Base-by-base conservation (phyloP, 2,329 filamentous ascomycete genomes). In the Alternaria conjuncta region DNA sequence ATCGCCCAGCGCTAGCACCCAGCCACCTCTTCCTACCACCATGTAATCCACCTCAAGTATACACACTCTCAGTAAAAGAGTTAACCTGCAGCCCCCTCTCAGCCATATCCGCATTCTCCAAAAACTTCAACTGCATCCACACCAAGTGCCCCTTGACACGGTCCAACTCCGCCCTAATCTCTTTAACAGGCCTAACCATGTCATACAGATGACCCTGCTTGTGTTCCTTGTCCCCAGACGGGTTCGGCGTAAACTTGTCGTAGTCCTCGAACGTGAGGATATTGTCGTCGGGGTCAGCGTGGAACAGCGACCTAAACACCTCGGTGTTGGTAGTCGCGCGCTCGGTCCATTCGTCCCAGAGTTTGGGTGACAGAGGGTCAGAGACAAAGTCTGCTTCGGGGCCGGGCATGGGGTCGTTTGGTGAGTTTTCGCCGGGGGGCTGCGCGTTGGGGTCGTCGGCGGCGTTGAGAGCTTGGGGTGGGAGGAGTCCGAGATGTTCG, bases 201-300 rank as follows among this genome's bases (percentile, higher is more conserved):
- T 96, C 93, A 73, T 92, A 97, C 63, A 98, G 85, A 80, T 98
- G 96, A 0, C 96, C 95, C 4, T 93, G 83, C 79, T 93, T 96
- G 65, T 82, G 76, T 11, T 80, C 54, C 67, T 92, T 86, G 5
- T 90, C 88, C 53, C 88, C 87, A 1, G 89, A 85, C 0, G 78
- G 78, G 25, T 80, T 78, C 30, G 81, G 78, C n/a, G 77, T 79
- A 80, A 95, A 98, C 11, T 85, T 84, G 72, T 97, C 90, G 77
- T 98, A 98, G 67, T 97, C 93, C 2, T 94, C 89, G 71, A 97
- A 98, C 0, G 87, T 96, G 85, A 90, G 92, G 77, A 97, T 92
- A 74, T 92, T 86, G 74, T 97, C 89, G 79, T 98, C 95, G 0
- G 96, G 95, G 76, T 98, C 95, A 0, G 91, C 90, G 72, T 94